Conservation (phyloP, 2,329 filamentous ascomycete species). For the Ascochyta lentis region DNA sequence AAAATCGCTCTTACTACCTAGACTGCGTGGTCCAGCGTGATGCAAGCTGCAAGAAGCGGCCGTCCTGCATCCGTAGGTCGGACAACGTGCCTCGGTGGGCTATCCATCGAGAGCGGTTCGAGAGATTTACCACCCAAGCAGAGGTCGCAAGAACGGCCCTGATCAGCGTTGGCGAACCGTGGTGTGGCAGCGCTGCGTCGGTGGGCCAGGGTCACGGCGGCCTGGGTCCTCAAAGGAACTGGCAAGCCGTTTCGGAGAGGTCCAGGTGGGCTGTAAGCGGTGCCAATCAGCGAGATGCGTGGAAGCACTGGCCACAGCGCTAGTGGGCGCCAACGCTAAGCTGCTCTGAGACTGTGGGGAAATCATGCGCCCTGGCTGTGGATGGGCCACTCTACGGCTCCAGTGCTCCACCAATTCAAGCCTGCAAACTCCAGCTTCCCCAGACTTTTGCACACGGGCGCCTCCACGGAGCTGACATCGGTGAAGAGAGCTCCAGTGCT, state of each 20-base stretch:
- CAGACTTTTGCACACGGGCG: slow-evolving; percentile 30
- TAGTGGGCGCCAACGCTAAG: slow-evolving; percentile 23
- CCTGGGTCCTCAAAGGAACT: slow-evolving; percentile 12
- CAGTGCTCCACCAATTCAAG: neutral
- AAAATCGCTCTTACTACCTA: slow-evolving; percentile 11
- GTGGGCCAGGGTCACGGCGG: slow-evolving; percentile 6
- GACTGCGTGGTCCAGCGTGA: neutral
- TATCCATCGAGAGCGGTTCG: neutral
- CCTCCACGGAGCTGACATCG: slow-evolving; percentile 26
- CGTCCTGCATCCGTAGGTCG: slow-evolving; percentile 3
- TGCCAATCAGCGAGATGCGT: slow-evolving; percentile 16
- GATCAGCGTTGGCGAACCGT: slow-evolving; percentile 11
- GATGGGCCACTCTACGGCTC: slow-evolving; percentile 8
- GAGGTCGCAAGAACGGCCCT: slow-evolving; percentile 9
- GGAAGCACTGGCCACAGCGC: slow-evolving; percentile 12
- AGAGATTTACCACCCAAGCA: neutral
- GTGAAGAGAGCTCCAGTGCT: slow-evolving; percentile 13
- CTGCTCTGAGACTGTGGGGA: slow-evolving; percentile 30
- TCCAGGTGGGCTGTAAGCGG: slow-evolving; percentile 26
- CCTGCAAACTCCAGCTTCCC: slow-evolving; percentile 30
- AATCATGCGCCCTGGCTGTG: slow-evolving; percentile 15
- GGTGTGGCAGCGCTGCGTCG: slow-evolving; percentile 17
- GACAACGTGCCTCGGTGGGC: neutral
- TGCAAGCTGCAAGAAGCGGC: slow-evolving; percentile 3
- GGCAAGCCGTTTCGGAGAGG: slow-evolving; percentile 23